phyloP scores from a whole-genome alignment of 176 grass and related monocot species.

The Phragmites australis region DNA sequence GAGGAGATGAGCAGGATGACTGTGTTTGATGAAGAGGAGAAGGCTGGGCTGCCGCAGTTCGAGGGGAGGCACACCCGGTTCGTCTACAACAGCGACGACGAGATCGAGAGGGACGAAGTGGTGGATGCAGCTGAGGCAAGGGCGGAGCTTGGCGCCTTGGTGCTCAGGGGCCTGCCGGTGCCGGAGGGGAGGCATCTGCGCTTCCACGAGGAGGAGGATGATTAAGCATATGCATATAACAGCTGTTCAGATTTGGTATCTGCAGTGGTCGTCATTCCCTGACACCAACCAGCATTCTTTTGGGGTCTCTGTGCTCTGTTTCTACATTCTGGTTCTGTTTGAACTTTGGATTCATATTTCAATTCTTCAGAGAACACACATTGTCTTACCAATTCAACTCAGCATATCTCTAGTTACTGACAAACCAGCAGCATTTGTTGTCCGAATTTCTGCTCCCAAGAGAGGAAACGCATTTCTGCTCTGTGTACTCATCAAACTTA shows the following conservation, averaged over 20 bases:
- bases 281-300: slow-evolving; percentile 43
- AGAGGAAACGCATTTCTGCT: too few relatives aligned
- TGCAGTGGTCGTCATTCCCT: slow-evolving; percentile 43
- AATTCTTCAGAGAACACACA: not conserved
- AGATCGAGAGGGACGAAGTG: slow-evolving; percentile 63
- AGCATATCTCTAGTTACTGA: not conserved
- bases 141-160: slow-evolving; percentile 10
- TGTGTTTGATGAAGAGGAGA: slow-evolving; percentile 33
- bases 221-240: not conserved
- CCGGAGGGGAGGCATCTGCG: slow-evolving; percentile 75
- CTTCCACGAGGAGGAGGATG: slow-evolving; percentile 66
- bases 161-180: slow-evolving; percentile 57
- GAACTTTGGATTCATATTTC: not conserved
- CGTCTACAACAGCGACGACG: slow-evolving; percentile 76
- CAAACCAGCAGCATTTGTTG: too few relatives aligned
- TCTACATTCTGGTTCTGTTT: not conserved
- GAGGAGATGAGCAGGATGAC: slow-evolving; percentile 63
- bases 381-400: not conserved
- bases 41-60: slow-evolving; percentile 41
- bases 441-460: too few relatives aligned
- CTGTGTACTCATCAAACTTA: too few relatives aligned
- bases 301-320: slow-evolving; percentile 1
- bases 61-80: slow-evolving; percentile 76
- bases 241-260: not conserved
- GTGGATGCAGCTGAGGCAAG: slow-evolving; percentile 30